Percentiles rank a stretch among this genome's conserved stretches.
Conservation (phyloP, 129 eudicot species). For the Chrysanthemum lavandulifolium region DNA sequence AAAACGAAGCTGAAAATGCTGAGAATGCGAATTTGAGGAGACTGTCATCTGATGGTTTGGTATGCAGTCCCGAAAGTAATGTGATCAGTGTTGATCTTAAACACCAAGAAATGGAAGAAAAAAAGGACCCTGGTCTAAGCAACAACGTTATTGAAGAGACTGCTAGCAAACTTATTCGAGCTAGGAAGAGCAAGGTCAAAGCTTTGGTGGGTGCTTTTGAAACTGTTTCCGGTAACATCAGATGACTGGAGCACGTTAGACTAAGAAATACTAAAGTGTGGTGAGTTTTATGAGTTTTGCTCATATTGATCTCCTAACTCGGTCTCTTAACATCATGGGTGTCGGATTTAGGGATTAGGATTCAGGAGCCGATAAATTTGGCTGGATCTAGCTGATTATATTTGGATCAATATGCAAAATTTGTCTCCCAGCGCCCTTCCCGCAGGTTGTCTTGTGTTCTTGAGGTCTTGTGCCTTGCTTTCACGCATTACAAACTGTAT, state of each 20-base stretch:
- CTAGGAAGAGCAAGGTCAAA: constrained; percentile 68
- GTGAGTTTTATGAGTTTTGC: constrained; percentile 6
- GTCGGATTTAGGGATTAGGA: neutral
- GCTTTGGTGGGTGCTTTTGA: constrained; percentile 92
- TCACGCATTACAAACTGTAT: too few species aligned
- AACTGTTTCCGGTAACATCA: constrained; percentile 22
- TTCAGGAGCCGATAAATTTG: neutral
- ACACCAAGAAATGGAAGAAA: constrained; percentile 48
- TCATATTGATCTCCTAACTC: constrained; percentile 12
- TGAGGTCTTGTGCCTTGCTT: too few species aligned
- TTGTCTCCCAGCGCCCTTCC: too few species aligned
- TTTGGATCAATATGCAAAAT: neutral
- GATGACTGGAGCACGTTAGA: neutral
- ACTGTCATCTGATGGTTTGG: constrained; percentile 23
- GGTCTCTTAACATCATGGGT: neutral
- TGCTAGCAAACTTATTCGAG: constrained; percentile 55
- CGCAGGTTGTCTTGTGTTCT: too few species aligned
- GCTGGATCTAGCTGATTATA: neutral
- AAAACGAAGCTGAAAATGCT: constrained; percentile 20
- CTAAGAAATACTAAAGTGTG: constrained; percentile 17
- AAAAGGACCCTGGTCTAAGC: constrained; percentile 26
- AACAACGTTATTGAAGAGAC: constrained; percentile 78
- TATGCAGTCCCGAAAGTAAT: constrained; percentile 17
- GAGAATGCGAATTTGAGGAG: constrained; percentile 34
- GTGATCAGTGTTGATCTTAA: constrained; percentile 37